phyloP scores from a whole-genome alignment of 2,329 filamentous ascomycete genomes.

The Exophiala calicioides region DNA sequence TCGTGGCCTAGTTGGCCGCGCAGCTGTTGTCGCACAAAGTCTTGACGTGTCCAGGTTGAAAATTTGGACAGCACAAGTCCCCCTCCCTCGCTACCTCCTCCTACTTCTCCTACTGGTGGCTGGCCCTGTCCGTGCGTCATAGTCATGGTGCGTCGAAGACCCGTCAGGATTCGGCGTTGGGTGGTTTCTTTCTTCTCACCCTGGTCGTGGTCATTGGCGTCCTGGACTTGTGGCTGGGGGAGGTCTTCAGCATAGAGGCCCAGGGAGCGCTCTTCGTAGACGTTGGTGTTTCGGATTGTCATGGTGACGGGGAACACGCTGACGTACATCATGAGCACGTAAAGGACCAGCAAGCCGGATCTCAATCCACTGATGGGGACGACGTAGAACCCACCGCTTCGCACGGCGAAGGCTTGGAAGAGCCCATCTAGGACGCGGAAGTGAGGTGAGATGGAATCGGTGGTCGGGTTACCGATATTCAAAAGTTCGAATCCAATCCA shows the following conservation, averaged over 20 bases:
- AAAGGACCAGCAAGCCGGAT: constrained; percentile 68
- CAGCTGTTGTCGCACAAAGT: constrained; percentile 59
- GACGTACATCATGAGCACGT: constrained; percentile 99
- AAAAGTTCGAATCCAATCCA: constrained; percentile 46
- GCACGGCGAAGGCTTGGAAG: constrained; percentile 58
- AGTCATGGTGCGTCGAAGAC: constrained; percentile 17
- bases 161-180: constrained; percentile 7
- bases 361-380: constrained; percentile 52
- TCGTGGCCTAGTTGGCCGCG: constrained; percentile 67
- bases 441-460: constrained; percentile 44
- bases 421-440: constrained; percentile 57
- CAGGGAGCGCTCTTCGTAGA: constrained; percentile 69
- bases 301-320: constrained; percentile 97
- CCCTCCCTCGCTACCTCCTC: no score
- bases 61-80: no score
- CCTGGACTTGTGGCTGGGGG: constrained; percentile 1
- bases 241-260: constrained; percentile 54
- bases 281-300: constrained; percentile 77
- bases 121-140: constrained; percentile 8
- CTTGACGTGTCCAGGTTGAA: constrained; percentile 41
- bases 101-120: no score
- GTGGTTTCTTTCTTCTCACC: constrained; percentile 2
- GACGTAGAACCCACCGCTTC: constrained; percentile 54
- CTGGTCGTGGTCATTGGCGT: not conserved
- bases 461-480: constrained; percentile 53